These are phyloP conservation scores for Fusarium succisae DNA, from an alignment of 2,329 filamentous ascomycete genomes.

Conservation along the genomic window DNA sequence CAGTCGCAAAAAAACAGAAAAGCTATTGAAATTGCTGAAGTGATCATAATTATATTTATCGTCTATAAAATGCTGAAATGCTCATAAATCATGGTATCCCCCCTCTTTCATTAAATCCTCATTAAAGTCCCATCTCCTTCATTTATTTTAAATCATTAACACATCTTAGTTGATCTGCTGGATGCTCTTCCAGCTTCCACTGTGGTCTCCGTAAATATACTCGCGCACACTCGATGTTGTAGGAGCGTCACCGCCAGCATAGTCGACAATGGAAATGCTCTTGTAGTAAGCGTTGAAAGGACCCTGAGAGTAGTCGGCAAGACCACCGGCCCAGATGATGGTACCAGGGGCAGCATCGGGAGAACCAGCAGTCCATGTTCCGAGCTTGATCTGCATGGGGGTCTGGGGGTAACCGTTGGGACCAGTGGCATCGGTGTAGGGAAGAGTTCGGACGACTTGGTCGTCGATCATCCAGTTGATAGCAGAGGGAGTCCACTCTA, in stretches of 20 bases:
- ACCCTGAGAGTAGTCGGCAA: slow-evolving; percentile 54
- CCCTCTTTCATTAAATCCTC: slow-evolving; percentile 21
- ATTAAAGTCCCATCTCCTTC: background rate
- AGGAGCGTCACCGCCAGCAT: slow-evolving; percentile 50
- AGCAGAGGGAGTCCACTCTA: slow-evolving; percentile 73
- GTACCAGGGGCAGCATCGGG: slow-evolving; percentile 72
- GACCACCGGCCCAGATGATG: slow-evolving; percentile 73
- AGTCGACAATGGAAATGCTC: slow-evolving; percentile 56
- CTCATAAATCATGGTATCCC: slow-evolving; percentile 1
- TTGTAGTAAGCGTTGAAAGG: slow-evolving; percentile 58
- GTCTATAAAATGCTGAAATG: slow-evolving; percentile 3
- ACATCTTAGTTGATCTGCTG: slow-evolving; percentile 29
- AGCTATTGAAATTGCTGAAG: background rate
- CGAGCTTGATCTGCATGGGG: slow-evolving; percentile 75
- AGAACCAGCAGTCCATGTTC: slow-evolving; percentile 71
- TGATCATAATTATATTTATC: background rate
- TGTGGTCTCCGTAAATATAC: slow-evolving; percentile 54
- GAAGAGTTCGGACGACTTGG: slow-evolving; percentile 67
- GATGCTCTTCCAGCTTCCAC: slow-evolving; percentile 56
- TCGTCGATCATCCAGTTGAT: slow-evolving; percentile 74
- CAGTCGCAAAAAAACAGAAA: background rate
- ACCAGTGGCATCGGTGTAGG: slow-evolving; percentile 61
- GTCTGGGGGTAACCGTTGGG: slow-evolving; percentile 61
- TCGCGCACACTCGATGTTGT: slow-evolving; percentile 49
- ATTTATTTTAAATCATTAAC: background rate